A percentile compares a stretch with the other conserved stretches of the same genome.
Conservation (phyloP, 1,284 basidiomycete genomes). For the Papiliotrema laurentii region DNA sequence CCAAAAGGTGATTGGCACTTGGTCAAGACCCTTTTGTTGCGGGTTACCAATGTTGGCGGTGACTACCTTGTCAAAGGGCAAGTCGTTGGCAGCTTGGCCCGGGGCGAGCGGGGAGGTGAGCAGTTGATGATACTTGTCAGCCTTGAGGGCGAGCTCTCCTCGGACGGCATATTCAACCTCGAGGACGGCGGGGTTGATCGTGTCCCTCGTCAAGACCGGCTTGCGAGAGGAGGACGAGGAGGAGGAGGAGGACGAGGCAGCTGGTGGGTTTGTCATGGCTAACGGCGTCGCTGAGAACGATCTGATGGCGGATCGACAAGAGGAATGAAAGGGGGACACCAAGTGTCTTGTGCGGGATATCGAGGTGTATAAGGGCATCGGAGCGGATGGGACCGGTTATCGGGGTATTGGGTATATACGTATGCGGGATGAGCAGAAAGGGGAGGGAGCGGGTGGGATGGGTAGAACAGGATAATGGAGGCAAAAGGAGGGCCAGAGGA, state of each 20-base stretch:
- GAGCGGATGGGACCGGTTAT: not conserved
- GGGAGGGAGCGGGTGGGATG: not conserved
- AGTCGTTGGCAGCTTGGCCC: slow-evolving; percentile 42
- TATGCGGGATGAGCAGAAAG: not conserved
- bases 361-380: not conserved
- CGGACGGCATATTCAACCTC: slow-evolving; percentile 96
- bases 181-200: slow-evolving; percentile 72
- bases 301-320: not conserved
- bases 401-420: not conserved
- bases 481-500: not conserved
- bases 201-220: slow-evolving; percentile 36
- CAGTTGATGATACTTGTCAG: slow-evolving; percentile 71
- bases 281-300: too few relatives aligned
- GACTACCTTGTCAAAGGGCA: slow-evolving; percentile 87
- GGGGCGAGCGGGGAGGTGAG: slow-evolving; percentile 53
- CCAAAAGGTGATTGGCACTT: slow-evolving; percentile 87
- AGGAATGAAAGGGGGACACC: not conserved
- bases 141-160: slow-evolving; percentile 91
- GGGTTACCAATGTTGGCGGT: slow-evolving; percentile 98
- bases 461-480: not conserved
- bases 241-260: not conserved
- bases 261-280: not conserved
- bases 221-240: slow-evolving; percentile 7
- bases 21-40: slow-evolving; percentile 90
- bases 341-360: not conserved